Percentiles rank a stretch among this genome's conserved stretches.
Conservation (phyloP, 768 basidiomycete genomes). For the Rickenella mellea region DNA sequence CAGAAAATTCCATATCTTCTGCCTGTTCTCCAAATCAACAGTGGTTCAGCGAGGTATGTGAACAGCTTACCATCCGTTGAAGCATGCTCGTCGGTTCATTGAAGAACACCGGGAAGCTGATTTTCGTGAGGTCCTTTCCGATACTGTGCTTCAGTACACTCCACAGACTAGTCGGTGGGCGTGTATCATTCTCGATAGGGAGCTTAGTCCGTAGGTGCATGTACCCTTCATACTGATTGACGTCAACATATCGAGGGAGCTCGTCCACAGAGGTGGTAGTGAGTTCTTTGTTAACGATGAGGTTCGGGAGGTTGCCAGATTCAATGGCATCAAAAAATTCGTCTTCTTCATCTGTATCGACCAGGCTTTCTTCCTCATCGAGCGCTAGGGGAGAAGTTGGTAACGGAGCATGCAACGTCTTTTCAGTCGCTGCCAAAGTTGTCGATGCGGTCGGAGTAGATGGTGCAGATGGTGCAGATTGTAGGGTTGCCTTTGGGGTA, state of each 20-base stretch:
- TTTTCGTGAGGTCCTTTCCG: constrained; percentile 94
- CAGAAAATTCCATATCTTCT: constrained; percentile 97
- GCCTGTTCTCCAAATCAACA: constrained; percentile 29
- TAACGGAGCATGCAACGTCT: constrained; percentile 1
- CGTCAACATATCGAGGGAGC: constrained; percentile 25
- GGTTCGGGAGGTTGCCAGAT: constrained; percentile 63
- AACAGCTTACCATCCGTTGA: constrained; percentile 69
- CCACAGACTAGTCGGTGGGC: constrained; percentile 89
- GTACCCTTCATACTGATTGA: constrained; percentile 59
- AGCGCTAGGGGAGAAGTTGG: constrained; percentile 13
- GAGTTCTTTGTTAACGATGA: constrained; percentile 61
- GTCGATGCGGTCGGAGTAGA: constrained; percentile 6
- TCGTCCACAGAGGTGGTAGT: constrained; percentile 21
- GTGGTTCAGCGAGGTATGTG: neutral
- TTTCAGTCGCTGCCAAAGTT: constrained; percentile 1
- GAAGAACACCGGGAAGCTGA: constrained; percentile 89
- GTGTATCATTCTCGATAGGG: constrained; percentile 58
- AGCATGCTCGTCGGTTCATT: constrained; percentile 96
- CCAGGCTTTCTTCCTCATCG: constrained; percentile 21
- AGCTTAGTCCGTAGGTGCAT: constrained; percentile 47
- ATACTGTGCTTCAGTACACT: constrained; percentile 91
- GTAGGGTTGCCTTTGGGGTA: neutral
- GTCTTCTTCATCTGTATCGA: constrained; percentile 75
- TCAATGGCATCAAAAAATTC: constrained; percentile 99
- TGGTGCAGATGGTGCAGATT: constrained; percentile 2